Evolutionary conservation across 306 rosid species (phyloP), one percentile per base, ranked within the genome.

Genomic region (Prunus mira): DNA sequence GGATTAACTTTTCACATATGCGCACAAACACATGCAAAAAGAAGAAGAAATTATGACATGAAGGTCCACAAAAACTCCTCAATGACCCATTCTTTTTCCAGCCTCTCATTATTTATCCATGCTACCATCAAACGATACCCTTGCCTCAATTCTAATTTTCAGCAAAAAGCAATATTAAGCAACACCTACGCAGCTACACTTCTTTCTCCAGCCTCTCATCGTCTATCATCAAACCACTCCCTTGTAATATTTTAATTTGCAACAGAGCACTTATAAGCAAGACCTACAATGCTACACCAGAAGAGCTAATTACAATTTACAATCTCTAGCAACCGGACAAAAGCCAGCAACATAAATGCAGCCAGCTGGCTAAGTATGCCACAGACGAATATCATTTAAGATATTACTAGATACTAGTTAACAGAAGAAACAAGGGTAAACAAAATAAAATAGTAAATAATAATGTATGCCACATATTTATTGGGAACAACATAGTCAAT

Each of bases 81-180:
- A 4, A 32, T 22, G 12, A 17, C 43, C 25, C 66, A 54, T 52
- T 54, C n/a, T 19, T 27, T 71, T n/a, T 12, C 75, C 7, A 32
- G 50, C 18, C 32, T 52, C 73, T 27, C 64, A 52, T 52, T 41
- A 52, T 17, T 70, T 19, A 52, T 19, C 7, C 32, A 52, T 28
- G 27, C 61, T 49, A 28, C 46, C 32, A 27, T 12, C 54, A 25
- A 51, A 27, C 9, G 6, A 71, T 28, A 2, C 22, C 28, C 34
- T 19, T 72, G 38, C 65, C 66, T 56, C 76, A 57, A 57, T 24
- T 72, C 50, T 55, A 55, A 55, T 34, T 71, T 68, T 28, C 76
- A 57, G 24, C 24, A 22, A 46, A 71, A 38, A 41, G 24, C 28
- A 57, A 12, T 43, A 13, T 14, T 72, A 17, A 41, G 51, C 4